Evolutionary conservation across 129 eudicot genomes (phyloP), one percentile per base, ranked within the genome.

Genomic region (Arctium minus): DNA sequence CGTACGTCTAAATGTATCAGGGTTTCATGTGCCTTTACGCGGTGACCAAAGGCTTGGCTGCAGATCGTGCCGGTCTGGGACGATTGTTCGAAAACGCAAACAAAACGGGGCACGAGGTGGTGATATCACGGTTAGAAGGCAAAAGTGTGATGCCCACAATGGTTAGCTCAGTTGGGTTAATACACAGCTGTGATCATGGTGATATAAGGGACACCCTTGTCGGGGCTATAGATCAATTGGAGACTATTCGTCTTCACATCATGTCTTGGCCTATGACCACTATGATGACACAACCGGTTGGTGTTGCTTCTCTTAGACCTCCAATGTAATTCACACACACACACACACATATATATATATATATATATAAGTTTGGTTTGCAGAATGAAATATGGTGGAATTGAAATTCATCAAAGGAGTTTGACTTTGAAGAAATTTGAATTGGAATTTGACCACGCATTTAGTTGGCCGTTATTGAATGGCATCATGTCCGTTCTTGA

Each of bases 101-200:
- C 9, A 70, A 75, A 83, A 86, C 79, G 11, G 83, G 82, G n/a
- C 87, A 88, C 33, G 46, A 80, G 4, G 80, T 86, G 0, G 90
- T 91, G 86, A 84, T 91, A 39, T 91, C 92, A 0, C 71, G 94
- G 67, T 42, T 91, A 72, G 90, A 88, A 82, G 94, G 90, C 13
- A 91, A 91, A 83, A 91, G 85, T 53, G 69, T 91, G 42, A 84
- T 88, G 89, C 92, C 94, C 6, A 76, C 94, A 82, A 85, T 75
- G 39, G 90, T 84, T 5, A 79, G 84, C 80, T 82, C 89, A 1
- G 84, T 69, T 62, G 92, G 94, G 36, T 76, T 85, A 67, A 62
- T 91, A 83, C 86, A 86, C n/a, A 86, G 90, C 33, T 91, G 90
- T 65, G 90, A 88, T 46, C 81, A 86, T 72, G 72, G 79, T 31